Conservation (phyloP, 306 rosid species). For the Trifolium dubium region DNA sequence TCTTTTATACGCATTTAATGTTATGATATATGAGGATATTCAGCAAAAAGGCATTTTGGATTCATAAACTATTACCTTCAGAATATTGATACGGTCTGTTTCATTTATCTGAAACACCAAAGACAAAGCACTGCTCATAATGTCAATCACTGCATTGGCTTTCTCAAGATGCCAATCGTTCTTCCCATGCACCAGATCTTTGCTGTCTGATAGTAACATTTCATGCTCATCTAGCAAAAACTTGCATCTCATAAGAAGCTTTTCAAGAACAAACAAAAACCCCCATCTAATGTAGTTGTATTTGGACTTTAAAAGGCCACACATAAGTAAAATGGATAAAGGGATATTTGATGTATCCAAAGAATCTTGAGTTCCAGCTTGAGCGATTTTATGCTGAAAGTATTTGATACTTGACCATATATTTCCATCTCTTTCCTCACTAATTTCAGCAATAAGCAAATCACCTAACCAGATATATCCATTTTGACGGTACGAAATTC, state of each 20-base stretch:
- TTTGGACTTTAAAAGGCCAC: conserved; percentile 94
- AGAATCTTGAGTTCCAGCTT: conserved; percentile 73
- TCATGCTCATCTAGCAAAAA: conserved; percentile 91
- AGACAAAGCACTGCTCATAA: conserved; percentile 87
- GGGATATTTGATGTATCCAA: conserved; percentile 74
- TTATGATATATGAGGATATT: conserved; percentile 2
- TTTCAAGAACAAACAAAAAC: conserved; percentile 88
- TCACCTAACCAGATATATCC: conserved; percentile 95
- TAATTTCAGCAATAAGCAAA: conserved; percentile 90
- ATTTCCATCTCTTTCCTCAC: conserved; percentile 64
- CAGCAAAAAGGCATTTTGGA: conserved; percentile 33
- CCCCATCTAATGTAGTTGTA: conserved; percentile 87
- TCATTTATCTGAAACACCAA: conserved; percentile 86
- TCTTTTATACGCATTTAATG: conserved; percentile 9
- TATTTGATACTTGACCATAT: conserved; percentile 78
- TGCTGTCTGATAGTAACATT: conserved; percentile 57
- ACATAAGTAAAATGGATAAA: conserved; percentile 76
- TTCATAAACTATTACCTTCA: conserved; percentile 69
- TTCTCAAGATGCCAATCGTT: conserved; percentile 80
- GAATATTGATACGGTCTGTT: conserved; percentile 90
- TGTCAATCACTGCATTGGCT: conserved; percentile 93
- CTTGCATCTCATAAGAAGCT: conserved; percentile 94
- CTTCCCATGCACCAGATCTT: conserved; percentile 51
- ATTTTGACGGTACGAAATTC: conserved; percentile 81
- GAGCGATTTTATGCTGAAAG: conserved; percentile 72